phyloP scores from a whole-genome alignment of 495 filamentous ascomycete species.

The Penicillium soppii region DNA sequence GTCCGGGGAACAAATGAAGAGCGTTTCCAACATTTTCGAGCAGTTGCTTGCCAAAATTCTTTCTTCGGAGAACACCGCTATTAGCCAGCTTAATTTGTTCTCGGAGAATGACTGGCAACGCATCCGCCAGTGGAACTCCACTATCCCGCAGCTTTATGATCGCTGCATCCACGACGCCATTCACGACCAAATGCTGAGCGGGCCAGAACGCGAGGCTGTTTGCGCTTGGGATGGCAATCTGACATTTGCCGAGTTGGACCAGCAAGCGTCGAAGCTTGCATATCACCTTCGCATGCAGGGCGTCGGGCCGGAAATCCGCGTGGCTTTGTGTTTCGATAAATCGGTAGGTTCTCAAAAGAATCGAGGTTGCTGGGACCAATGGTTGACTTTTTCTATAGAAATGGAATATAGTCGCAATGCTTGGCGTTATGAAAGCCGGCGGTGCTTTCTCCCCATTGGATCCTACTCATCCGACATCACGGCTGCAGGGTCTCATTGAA shows the following conservation, averaged over 20 bases:
- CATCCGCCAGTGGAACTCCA: conserved; percentile 41
- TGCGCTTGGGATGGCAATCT: conserved; percentile 60
- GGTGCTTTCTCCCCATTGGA: conserved; percentile 60
- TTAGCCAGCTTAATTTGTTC: conserved; percentile 36
- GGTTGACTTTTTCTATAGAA: conserved; percentile 23
- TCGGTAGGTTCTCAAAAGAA: conserved; percentile 39
- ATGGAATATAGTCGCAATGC: conserved; percentile 56
- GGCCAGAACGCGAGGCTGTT: conserved; percentile 46
- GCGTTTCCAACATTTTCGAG: conserved; percentile 40
- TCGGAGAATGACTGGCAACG: conserved; percentile 41
- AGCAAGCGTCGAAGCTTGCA: conserved; percentile 47
- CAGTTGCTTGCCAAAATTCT: conserved; percentile 30
- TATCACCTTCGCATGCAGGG: conserved; percentile 43
- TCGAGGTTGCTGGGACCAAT: background rate
- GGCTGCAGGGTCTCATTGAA: conserved; percentile 44
- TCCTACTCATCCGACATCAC: conserved; percentile 52
- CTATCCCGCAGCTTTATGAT: conserved; percentile 33
- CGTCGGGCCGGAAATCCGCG: conserved; percentile 46
- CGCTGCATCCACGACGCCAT: conserved; percentile 54
- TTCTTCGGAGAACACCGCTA: conserved; percentile 26
- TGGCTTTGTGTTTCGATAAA: conserved; percentile 60
- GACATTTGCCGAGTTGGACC: conserved; percentile 55
- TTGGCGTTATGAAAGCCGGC: conserved; percentile 60
- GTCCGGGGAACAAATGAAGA: conserved; percentile 45
- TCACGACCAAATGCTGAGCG: conserved; percentile 34